Evolutionary conservation across 805 yeast genomes (phyloP).

Genomic region (Candida morakotiae): DNA sequence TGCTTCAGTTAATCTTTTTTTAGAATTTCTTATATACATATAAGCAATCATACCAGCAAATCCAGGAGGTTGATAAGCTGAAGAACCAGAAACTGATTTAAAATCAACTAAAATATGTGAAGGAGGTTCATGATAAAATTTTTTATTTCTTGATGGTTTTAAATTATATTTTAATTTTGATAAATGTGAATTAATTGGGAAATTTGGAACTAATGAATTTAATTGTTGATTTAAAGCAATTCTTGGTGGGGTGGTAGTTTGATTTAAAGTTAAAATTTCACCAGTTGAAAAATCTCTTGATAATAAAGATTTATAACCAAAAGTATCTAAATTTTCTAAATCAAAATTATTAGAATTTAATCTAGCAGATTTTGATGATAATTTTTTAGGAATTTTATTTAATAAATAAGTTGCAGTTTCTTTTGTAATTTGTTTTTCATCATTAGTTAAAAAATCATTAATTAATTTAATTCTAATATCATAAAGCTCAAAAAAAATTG

Average conservation of each 20-base stretch:
- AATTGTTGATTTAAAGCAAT: slow-evolving; percentile 67
- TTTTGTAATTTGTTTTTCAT: slow-evolving; percentile 46
- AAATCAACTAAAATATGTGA: slow-evolving; percentile 75
- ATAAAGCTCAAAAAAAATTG: slow-evolving; percentile 53
- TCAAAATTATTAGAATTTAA: slow-evolving; percentile 36
- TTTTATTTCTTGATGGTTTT: slow-evolving; percentile 43
- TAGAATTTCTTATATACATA: slow-evolving; percentile 62
- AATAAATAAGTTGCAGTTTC: slow-evolving; percentile 51
- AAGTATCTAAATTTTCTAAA: slow-evolving; percentile 43
- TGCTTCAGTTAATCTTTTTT: slow-evolving; percentile 70
- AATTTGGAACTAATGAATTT: slow-evolving; percentile 69
- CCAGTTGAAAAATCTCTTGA: slow-evolving; percentile 62
- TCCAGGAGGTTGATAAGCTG: slow-evolving; percentile 59
- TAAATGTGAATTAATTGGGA: slow-evolving; percentile 47
- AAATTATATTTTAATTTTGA: slow-evolving; percentile 26
- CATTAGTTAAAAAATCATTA: slow-evolving; percentile 48
- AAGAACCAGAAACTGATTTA: slow-evolving; percentile 59
- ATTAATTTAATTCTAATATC: slow-evolving; percentile 52
- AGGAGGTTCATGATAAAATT: slow-evolving; percentile 49
- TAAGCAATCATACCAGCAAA: slow-evolving; percentile 70
- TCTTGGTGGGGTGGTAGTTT: slow-evolving; percentile 47
- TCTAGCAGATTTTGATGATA: slow-evolving; percentile 41
- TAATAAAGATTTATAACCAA: slow-evolving; percentile 65
- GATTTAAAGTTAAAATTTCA: slow-evolving; percentile 41
- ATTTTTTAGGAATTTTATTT: slow-evolving; percentile 56